Evolutionary conservation across 208 protist species (phyloP).

Genomic region (Acanthamoeba healyi): DNA sequence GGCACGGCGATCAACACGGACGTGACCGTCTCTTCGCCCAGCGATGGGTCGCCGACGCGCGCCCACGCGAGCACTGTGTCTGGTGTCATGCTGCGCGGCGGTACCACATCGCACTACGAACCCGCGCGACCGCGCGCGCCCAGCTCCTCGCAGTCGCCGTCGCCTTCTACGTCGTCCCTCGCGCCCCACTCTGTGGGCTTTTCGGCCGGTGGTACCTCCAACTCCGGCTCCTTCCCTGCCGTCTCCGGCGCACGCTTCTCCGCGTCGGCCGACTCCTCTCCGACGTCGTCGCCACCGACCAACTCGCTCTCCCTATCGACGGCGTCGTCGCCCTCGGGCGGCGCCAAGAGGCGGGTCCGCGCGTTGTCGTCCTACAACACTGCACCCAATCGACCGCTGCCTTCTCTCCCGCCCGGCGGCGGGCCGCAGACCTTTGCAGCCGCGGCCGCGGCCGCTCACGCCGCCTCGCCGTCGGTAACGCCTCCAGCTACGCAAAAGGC

Average conservation of each 20-base stretch:
- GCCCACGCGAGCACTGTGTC: neutral
- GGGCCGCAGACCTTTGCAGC: neutral
- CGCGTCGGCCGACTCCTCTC: neutral
- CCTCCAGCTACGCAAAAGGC: neutral
- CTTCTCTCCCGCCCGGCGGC: neutral
- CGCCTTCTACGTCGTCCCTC: too few species aligned
- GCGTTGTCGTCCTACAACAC: conserved; percentile 26
- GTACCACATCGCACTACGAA: neutral
- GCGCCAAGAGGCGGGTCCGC: neutral
- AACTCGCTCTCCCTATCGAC: neutral
- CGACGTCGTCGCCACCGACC: neutral
- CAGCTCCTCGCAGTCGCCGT: neutral
- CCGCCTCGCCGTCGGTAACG: neutral
- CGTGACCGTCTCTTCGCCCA: neutral
- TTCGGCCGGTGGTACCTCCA: neutral
- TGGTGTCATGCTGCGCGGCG: neutral
- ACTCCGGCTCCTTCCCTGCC: neutral
- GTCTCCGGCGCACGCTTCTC: neutral
- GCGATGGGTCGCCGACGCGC: neutral
- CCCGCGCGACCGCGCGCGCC: neutral
- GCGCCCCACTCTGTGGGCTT: conserved; percentile 6
- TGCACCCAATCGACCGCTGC: conserved; percentile 6
- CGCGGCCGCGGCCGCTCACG: neutral
- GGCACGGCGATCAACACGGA: neutral
- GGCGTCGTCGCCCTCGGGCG: neutral